Base-by-base conservation (phyloP, 176 grass and related monocot genomes). In the Carex scoparia region DNA sequence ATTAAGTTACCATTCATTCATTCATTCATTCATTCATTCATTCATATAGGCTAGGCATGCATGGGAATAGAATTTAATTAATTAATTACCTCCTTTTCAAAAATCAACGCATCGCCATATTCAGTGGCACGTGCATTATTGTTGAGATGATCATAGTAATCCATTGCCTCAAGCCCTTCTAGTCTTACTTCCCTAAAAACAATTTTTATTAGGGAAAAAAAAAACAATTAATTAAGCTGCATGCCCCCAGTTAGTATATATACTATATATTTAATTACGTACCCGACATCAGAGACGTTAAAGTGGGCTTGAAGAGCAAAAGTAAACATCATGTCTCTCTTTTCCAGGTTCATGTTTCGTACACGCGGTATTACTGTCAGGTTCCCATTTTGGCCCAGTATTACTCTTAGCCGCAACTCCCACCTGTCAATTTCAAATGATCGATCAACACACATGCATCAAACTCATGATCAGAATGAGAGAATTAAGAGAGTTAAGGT, bases 111-210 rank as follows among this genome's bases (percentile, higher is more conserved):
- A 90, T 97, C 94, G 8, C 94, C 91, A 84, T 94, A 90, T 70
- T 97, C 94, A 65, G 94, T 97, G 78, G 73, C 87, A 65, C 88
- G 91, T 15, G 91, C 84, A 46, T 87, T 96, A 65, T 68, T 67
- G 84, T 91, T 93, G 73, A 88, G 80, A 70, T 90, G 91, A 60
- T 97, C 94, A 66, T 93, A 85, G 79, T 97, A 97, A 63, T 97
- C 91, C 94, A 97, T 84, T 79, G 91, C 94, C 86, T 97, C 94
- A 62, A 97, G 88, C 42, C 94, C 94, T 91, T 97, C 94, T 12
- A 97, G 82, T 53, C 94, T 91, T 63, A 97, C 91, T 88, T 97
- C 94, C 73, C 94, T 23, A 23, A 23, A 23, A 23, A 23, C 23
- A 23, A 23, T 23, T 23, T 23, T 23, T 23, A 23, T 23, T 23